Evolutionary conservation across 2,329 filamentous ascomycete species (phyloP), one percentile per base, ranked within the genome.

Genomic region (Penicillium sp.): DNA sequence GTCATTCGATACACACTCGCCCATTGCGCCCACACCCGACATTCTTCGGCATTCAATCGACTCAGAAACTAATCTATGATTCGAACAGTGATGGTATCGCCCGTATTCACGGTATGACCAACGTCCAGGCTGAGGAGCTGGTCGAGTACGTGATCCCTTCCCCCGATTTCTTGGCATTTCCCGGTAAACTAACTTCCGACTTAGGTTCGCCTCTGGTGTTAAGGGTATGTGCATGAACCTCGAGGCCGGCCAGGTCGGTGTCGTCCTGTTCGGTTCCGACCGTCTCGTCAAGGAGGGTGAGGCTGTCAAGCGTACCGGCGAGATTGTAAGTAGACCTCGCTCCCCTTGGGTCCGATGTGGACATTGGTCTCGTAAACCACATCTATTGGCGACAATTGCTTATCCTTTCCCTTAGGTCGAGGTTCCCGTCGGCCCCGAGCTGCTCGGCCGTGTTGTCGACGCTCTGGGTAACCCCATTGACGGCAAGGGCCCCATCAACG

Each of bases 191-290:
- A 53, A 61, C 47, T 44, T 42, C 42, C 47, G 5, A 11, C 45
- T 44, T 56, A 95, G 89, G 79, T 98, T 98, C 78, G 87, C 92
- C 65, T 98, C 92, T 56, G 92, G 92, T 72, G 92, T 96, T 74
- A 96, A 96, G 84, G 92, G 92, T 73, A 98, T 98, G 92, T 96
- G 90, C 86, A 96, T 98, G 90, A 98, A 98, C 85, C 83, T 98
- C 75, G 92, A 98, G 78, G 92, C 92, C 73, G 92, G 92, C 72
- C 92, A 96, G 76, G 92, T 98, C 76, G 92, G 92, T 95, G 89
- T 98, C 66, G 92, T 98, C 81, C 81, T 98, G 67, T 98, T 98
- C 81, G 92, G 92, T 83, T 96, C 92, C 67, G 92, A 98, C 77
- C 89, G 92, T 89, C 80, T 95, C 63, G 92, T 98, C 82, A 92